Evolutionary conservation across 1,284 basidiomycete species (phyloP), one percentile per base, ranked within the genome.

Genomic region (Cryptococcus sp.): DNA sequence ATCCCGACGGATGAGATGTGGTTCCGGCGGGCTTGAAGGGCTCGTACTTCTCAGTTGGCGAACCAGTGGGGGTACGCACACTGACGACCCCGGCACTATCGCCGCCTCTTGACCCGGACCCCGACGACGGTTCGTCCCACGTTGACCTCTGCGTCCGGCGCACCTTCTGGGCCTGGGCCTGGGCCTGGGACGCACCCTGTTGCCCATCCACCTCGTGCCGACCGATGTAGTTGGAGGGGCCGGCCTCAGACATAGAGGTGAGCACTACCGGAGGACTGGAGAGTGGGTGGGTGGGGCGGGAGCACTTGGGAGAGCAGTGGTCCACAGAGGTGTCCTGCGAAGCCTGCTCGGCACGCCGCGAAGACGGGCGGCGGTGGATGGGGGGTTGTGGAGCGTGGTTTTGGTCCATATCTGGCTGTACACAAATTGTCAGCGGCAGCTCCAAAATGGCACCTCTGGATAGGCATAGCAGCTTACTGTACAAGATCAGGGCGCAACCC

Each of bases 341-440:
- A n/a, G 24, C 36, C 24, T 50, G 51, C 46, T 33, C 54, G 38
- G 39, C 51, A 46, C 57, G 60, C 46, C 60, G 55, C 33, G 59
- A 55, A 35, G 54, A 56, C 16, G 45, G 56, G 39, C 52, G 55
- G 49, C 50, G 59, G 35, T 58, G 59, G 5, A 55, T 43, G 56
- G 50, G 62, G n/a, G 55, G 55, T 21, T 50, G 57, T 16, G 59
- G 59, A 20, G 46, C 57, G 42, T 63, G 65, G 40, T 67, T 65
- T 15, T 58, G 57, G 58, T 67, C 64, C 64, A 66, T 66, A 9
- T 15, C 33, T 9, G 28, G 28, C 28, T 33, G 28, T 5, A 33
- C 9, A 9, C n/a, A 33, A 33, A 33, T 33, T 33, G 28, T 33
- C 28, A 33, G 28, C 28, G 28, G 28, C 9, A 33, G 28, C 28